phyloP scores from a whole-genome alignment of 192 early-diverging fungal genomes.

The Coemansia interrupta region DNA sequence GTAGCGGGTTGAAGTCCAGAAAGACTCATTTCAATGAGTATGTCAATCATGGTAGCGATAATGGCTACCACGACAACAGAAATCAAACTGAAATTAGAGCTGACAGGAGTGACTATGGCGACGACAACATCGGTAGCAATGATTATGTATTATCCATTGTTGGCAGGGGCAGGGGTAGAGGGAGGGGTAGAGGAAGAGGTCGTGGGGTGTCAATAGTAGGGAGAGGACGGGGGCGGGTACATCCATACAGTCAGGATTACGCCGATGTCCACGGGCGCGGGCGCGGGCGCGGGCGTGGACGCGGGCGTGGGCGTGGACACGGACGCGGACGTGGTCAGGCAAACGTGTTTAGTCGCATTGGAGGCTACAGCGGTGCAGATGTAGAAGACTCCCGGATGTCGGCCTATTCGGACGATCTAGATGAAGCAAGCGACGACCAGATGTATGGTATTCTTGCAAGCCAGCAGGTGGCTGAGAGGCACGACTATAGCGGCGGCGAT shows the following conservation, averaged over 20 bases:
- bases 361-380: neutral
- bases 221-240: slow-evolving; percentile 1
- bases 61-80: neutral
- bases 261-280: neutral
- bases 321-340: neutral
- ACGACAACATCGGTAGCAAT: neutral
- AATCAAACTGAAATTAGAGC: neutral
- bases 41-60: neutral
- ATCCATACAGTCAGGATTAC: neutral
- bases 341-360: neutral
- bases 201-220: slow-evolving; percentile 5
- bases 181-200: slow-evolving; percentile 7
- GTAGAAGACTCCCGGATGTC: neutral
- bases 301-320: neutral
- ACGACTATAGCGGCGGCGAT: neutral
- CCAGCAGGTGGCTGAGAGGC: neutral
- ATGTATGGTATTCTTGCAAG: no score
- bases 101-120: neutral
- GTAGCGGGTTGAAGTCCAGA: neutral
- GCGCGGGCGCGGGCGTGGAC: neutral
- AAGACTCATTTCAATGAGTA: neutral
- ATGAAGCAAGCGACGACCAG: no score
- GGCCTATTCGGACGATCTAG: no score
- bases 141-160: slow-evolving; percentile 4
- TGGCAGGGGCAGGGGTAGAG: slow-evolving; percentile 14